Evolutionary conservation across 495 filamentous ascomycete genomes (phyloP).

Genomic region (Gamarada debralockiae): DNA sequence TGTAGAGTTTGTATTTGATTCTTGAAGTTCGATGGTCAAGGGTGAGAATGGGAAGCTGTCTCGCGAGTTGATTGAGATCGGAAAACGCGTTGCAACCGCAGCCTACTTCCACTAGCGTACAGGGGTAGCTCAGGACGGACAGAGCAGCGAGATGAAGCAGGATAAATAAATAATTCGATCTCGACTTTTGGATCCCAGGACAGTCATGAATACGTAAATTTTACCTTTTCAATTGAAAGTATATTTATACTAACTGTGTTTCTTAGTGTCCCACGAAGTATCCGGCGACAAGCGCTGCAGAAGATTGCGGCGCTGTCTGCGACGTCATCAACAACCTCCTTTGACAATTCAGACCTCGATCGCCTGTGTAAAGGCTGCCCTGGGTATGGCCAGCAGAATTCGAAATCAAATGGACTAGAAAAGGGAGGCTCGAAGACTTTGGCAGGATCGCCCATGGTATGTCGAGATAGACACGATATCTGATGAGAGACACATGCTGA

Average conservation of each 20-base stretch:
- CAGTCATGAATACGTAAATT: slow-evolving; percentile 20
- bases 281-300: slow-evolving; percentile 62
- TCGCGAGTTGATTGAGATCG: neutral
- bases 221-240: neutral
- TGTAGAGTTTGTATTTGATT: too few species aligned
- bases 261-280: slow-evolving; percentile 28
- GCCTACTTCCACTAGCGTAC: neutral
- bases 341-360: slow-evolving; percentile 60
- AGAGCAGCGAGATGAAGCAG: neutral
- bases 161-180: neutral
- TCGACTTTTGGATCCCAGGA: neutral
- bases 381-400: slow-evolving; percentile 27
- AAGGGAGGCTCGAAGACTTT: slow-evolving; percentile 22
- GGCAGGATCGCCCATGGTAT: slow-evolving; percentile 49
- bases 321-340: slow-evolving; percentile 41
- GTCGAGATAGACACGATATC: too few species aligned
- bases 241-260: slow-evolving; percentile 2
- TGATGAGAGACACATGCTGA: slow-evolving; percentile 6
- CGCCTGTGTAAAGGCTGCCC: slow-evolving; percentile 56
- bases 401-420: slow-evolving; percentile 14
- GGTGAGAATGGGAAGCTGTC: neutral
- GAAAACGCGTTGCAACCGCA: neutral
- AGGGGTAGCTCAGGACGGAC: slow-evolving; percentile 9
- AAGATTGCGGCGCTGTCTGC: slow-evolving; percentile 66
- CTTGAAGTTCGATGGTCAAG: neutral